Conservation (phyloP, 495 filamentous ascomycete species). For the Aspergillus olivimuriae region DNA sequence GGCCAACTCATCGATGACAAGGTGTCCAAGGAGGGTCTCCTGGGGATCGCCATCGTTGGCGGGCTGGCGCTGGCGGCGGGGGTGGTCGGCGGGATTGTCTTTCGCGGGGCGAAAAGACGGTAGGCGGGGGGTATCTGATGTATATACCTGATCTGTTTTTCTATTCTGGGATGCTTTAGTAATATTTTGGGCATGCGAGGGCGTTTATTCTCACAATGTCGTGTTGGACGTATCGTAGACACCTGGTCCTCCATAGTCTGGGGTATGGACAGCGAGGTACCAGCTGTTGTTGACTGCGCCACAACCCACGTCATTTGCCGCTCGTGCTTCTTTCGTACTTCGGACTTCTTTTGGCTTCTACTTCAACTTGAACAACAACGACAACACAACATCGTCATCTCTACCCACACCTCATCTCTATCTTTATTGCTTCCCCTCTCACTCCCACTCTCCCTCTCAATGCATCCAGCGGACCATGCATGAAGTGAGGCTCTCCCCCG, state of each 20-base stretch:
- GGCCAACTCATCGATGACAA: slow-evolving; percentile 87
- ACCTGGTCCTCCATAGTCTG: no score
- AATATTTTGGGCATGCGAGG: slow-evolving; percentile 6
- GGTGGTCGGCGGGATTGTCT: slow-evolving; percentile 80
- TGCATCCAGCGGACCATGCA: slow-evolving; percentile 5
- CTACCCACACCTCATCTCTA: not conserved
- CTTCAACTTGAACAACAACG: no score
- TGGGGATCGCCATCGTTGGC: slow-evolving; percentile 95
- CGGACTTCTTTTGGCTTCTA: no score
- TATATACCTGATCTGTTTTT: not conserved
- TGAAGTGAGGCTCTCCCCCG: not conserved
- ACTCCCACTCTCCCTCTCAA: not conserved
- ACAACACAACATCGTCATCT: no score
- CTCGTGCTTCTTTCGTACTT: no score
- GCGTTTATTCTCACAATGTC: slow-evolving; percentile 4
- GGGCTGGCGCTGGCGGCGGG: slow-evolving; percentile 89
- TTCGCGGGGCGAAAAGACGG: slow-evolving; percentile 61
- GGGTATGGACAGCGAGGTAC: no score
- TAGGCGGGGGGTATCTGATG: slow-evolving; percentile 14
- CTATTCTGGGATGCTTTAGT: not conserved
- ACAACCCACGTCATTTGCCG: no score
- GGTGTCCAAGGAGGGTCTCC: slow-evolving; percentile 85
- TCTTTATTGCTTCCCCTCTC: not conserved
- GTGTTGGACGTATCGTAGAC: not conserved
- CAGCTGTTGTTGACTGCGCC: no score